Evolutionary conservation across 495 filamentous ascomycete species (phyloP).

Genomic region (Tetracladium setigerum): DNA sequence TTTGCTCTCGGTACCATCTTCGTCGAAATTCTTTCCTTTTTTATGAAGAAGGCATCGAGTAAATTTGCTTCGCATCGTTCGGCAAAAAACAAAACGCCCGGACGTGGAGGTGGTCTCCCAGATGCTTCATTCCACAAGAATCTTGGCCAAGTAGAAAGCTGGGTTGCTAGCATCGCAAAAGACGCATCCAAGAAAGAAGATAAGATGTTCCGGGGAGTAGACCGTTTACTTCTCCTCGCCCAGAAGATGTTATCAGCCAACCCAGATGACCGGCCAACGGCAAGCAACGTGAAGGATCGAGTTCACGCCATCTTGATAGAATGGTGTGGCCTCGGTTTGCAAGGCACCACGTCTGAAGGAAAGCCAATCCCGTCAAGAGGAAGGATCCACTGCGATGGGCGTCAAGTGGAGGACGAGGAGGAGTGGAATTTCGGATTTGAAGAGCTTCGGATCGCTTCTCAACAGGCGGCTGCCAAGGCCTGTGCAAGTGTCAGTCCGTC

Average conservation of each 20-base stretch:
- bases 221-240: slow-evolving; percentile 37
- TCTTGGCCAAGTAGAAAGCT: slow-evolving; percentile 63
- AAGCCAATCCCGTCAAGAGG: not conserved
- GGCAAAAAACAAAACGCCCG: slow-evolving; percentile 58
- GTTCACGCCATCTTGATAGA: slow-evolving; percentile 39
- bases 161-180: slow-evolving; percentile 63
- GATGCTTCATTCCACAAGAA: slow-evolving; percentile 85
- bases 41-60: slow-evolving; percentile 63
- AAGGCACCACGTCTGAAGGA: not conserved
- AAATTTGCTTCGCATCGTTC: slow-evolving; percentile 68
- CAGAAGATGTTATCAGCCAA: slow-evolving; percentile 36
- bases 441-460: slow-evolving; percentile 13
- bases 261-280: slow-evolving; percentile 37
- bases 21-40: slow-evolving; percentile 59
- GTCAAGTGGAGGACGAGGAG: not conserved
- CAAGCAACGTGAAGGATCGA: slow-evolving; percentile 34
- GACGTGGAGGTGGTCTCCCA: slow-evolving; percentile 59
- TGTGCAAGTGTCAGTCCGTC: slow-evolving; percentile 17
- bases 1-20: slow-evolving; percentile 70
- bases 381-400: slow-evolving; percentile 14
- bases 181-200: slow-evolving; percentile 63
- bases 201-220: slow-evolving; percentile 35
- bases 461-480: slow-evolving; percentile 17
- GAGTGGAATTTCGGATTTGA: slow-evolving; percentile 17
- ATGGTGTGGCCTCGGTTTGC: slow-evolving; percentile 19